phyloP scores from a whole-genome alignment of 2,329 filamentous ascomycete species.

The Penicillium sp. region DNA sequence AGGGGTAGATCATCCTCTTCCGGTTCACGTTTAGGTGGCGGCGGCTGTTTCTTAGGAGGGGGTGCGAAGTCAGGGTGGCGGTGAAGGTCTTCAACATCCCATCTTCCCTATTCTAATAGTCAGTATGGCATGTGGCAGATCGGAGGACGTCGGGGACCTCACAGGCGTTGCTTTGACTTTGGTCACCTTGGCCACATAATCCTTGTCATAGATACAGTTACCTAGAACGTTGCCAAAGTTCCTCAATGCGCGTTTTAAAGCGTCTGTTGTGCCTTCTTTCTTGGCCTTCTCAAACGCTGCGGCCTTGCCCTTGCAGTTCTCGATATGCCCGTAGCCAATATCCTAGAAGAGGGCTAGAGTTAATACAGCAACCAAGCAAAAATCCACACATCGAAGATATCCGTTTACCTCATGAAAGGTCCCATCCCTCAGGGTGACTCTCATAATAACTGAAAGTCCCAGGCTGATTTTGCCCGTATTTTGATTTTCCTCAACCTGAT shows the following conservation, averaged over 20 bases:
- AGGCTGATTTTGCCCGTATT: slow-evolving; percentile 76
- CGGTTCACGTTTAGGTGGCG: slow-evolving; percentile 32
- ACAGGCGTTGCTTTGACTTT: slow-evolving; percentile 77
- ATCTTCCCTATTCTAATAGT: slow-evolving; percentile 53
- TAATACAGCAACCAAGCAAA: neutral
- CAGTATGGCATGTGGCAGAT: slow-evolving; percentile 5
- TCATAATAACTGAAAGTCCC: slow-evolving; percentile 84
- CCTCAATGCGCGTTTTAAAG: slow-evolving; percentile 79
- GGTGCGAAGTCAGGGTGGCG: slow-evolving; percentile 71
- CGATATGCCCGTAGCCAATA: slow-evolving; percentile 92
- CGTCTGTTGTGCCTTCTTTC: slow-evolving; percentile 96
- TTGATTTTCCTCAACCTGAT: slow-evolving; percentile 72
- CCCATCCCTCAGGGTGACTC: slow-evolving; percentile 85
- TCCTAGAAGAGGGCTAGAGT: slow-evolving; percentile 50
- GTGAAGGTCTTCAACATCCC: slow-evolving; percentile 75
- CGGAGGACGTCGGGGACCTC: slow-evolving; percentile 14
- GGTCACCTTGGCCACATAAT: slow-evolving; percentile 84
- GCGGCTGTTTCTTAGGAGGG: slow-evolving; percentile 54
- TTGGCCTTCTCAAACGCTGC: slow-evolving; percentile 98
- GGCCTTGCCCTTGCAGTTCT: slow-evolving; percentile 93
- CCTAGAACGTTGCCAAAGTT: slow-evolving; percentile 95
- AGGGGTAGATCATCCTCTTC: slow-evolving; percentile 52
- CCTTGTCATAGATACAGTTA: slow-evolving; percentile 98
- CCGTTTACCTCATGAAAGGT: slow-evolving; percentile 78
- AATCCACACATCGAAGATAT: neutral